Conservation (phyloP, 257 asterid species). For the Eustoma russellianum region DNA sequence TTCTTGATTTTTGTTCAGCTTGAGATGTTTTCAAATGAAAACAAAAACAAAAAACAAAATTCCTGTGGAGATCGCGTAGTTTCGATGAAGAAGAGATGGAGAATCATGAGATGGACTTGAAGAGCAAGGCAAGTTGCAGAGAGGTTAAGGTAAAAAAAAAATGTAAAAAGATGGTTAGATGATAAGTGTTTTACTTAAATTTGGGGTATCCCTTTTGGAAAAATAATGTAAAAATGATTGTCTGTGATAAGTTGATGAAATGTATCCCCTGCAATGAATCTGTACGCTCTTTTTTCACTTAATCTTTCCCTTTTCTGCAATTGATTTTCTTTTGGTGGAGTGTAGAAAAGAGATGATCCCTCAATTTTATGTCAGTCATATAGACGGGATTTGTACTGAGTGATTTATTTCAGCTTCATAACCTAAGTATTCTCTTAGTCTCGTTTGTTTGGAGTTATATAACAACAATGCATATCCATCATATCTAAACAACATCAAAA, state of each 20-base stretch:
- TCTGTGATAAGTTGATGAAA: slow-evolving; percentile 4
- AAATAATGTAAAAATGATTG: not conserved
- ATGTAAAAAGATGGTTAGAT: not conserved
- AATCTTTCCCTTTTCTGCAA: not conserved
- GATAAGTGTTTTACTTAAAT: not conserved
- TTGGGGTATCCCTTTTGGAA: not conserved
- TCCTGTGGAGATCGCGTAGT: not conserved
- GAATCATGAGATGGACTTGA: not conserved
- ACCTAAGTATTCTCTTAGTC: too few species aligned
- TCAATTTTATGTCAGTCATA: too few species aligned
- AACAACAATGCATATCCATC: too few species aligned
- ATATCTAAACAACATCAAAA: too few species aligned
- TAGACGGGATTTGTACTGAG: too few species aligned
- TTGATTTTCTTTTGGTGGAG: too few species aligned
- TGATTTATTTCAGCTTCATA: too few species aligned
- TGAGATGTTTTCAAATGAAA: slow-evolving; percentile 1
- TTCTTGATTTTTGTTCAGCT: slow-evolving; percentile 34
- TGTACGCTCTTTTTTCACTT: too few species aligned
- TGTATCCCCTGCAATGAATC: too few species aligned
- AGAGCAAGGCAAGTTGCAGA: not conserved
- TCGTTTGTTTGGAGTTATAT: too few species aligned
- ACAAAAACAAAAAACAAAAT: not conserved
- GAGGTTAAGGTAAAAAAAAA: too few species aligned
- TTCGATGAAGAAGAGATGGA: not conserved
- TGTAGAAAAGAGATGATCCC: too few species aligned